Evolutionary conservation across 208 protist species (phyloP), one percentile per base, ranked within the genome.

Genomic region (Leishmania lainsoni): DNA sequence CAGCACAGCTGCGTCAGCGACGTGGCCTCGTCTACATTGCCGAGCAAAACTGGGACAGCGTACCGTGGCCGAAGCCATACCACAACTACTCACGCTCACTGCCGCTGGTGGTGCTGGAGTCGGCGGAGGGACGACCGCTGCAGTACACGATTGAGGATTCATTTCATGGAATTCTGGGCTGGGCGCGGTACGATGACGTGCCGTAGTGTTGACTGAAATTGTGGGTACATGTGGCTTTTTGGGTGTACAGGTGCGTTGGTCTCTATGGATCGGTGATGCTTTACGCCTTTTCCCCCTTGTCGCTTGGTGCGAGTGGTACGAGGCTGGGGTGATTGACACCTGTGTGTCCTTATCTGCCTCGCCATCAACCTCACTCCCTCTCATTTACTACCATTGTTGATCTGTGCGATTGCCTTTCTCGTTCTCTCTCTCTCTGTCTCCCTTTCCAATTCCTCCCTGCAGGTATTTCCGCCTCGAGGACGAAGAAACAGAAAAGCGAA

Each of bases 31-130:
- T 96, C 45, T 87, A 87, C 59, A 58, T 97, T 3, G 94, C 91
- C 42, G 92, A 97, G 87, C 94, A 97, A 81, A 97, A 97, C 86
- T 97, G 94, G 94, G 80, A 87, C 26, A 95, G 90, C 78, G 73
- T 45, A 20, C 77, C 42, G 39, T 97, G 94, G 94, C 86, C 88
- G 8, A 79, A 45, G 6, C 94, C 94, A 26, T 85, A 88, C 75
- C 91, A 94, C 78, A 95, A 97, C 86, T 93, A 94, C 78, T 86
- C 83, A 26, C 79, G 86, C 1, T 29, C 54, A 66, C 39, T 90
- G 61, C 78, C 78, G 39, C 68, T 89, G 29, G 39, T n/a, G 22
- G 78, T 81, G 58, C 48, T 54, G 73, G 10, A 51, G 45, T 52
- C 66, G 6, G 29, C 70, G 51, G 54, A 79, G 3, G 75, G 54